A percentile compares a stretch with the other conserved stretches of the same genome.
Evolutionary conservation across 2,329 filamentous ascomycete species (phyloP).

Genomic region (Metarhizium robertsii): DNA sequence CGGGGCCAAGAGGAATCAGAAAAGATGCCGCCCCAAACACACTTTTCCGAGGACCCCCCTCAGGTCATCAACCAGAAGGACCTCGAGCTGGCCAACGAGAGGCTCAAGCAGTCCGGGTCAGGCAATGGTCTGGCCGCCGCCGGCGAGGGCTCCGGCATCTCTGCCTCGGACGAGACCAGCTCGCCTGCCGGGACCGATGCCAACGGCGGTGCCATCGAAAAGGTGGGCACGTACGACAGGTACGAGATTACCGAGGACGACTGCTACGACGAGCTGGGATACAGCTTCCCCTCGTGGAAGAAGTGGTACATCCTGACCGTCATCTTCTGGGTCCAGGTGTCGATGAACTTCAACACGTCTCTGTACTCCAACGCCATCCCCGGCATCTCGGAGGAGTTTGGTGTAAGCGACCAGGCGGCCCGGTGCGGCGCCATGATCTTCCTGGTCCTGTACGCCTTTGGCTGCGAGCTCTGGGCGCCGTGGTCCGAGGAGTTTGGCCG

Average conservation of each 20-base stretch:
- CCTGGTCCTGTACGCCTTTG: conserved; percentile 71
- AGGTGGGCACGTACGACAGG: conserved; percentile 29
- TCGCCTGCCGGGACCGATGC: conserved; percentile 21
- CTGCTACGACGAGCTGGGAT: conserved; percentile 59
- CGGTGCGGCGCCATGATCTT: conserved; percentile 71
- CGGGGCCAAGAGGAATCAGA: neutral
- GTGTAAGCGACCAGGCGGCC: conserved; percentile 58
- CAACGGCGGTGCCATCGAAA: conserved; percentile 19
- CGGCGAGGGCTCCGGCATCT: conserved; percentile 1
- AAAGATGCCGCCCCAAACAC: conserved; percentile 22
- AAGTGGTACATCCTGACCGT: conserved; percentile 68
- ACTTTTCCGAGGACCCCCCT: conserved; percentile 27
- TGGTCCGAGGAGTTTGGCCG: conserved; percentile 80
- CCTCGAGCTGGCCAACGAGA: conserved; percentile 26
- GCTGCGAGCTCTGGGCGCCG: conserved; percentile 80
- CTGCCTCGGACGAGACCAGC: conserved; percentile 7
- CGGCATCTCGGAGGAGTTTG: conserved; percentile 58
- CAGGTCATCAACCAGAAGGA: conserved; percentile 27
- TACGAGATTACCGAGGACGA: conserved; percentile 44
- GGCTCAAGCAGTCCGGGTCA: conserved; percentile 22
- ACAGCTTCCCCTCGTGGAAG: conserved; percentile 47
- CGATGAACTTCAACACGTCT: conserved; percentile 73
- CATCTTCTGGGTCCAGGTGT: conserved; percentile 65
- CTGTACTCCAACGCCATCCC: conserved; percentile 61
- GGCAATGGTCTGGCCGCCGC: neutral